phyloP scores from a whole-genome alignment of 352 stramenopile genomes.

The Blastocystis hominis region DNA sequence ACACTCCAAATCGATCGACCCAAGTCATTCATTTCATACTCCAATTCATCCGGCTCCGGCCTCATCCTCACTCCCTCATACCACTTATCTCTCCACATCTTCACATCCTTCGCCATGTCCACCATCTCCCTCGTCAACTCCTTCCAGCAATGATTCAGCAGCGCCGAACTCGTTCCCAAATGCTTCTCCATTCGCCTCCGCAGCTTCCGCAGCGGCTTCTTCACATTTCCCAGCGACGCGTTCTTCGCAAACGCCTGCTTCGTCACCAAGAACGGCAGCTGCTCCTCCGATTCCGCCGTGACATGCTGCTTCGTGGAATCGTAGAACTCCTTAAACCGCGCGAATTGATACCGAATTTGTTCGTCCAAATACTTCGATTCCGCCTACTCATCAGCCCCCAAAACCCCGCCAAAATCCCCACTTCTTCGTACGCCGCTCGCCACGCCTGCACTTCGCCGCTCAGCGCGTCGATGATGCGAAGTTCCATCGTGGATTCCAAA shows the following conservation, averaged over 20 bases:
- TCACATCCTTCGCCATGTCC: slow-evolving; percentile 9
- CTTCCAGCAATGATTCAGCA: not conserved
- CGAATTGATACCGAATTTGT: not conserved
- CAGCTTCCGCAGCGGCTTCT: not conserved
- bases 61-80: slow-evolving; percentile 8
- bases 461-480: not conserved
- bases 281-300: not conserved
- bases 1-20: not conserved
- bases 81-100: not conserved
- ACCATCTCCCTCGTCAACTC: slow-evolving; percentile 8
- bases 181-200: slow-evolving; percentile 22
- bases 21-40: slow-evolving; percentile 51
- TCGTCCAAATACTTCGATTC: not conserved
- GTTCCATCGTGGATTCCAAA: not conserved
- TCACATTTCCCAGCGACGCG: slow-evolving; percentile 13
- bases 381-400: not conserved
- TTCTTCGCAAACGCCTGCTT: not conserved
- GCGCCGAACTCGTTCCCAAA: not conserved
- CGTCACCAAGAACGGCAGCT: not conserved
- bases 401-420: not conserved
- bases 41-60: slow-evolving; percentile 19
- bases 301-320: not conserved
- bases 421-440: not conserved
- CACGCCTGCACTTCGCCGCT: not conserved
- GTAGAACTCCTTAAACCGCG: not conserved